A percentile compares a stretch with the other conserved stretches of the same genome.
Conservation (phyloP, 768 basidiomycete genomes). For the Crassisporium funariophilum region DNA sequence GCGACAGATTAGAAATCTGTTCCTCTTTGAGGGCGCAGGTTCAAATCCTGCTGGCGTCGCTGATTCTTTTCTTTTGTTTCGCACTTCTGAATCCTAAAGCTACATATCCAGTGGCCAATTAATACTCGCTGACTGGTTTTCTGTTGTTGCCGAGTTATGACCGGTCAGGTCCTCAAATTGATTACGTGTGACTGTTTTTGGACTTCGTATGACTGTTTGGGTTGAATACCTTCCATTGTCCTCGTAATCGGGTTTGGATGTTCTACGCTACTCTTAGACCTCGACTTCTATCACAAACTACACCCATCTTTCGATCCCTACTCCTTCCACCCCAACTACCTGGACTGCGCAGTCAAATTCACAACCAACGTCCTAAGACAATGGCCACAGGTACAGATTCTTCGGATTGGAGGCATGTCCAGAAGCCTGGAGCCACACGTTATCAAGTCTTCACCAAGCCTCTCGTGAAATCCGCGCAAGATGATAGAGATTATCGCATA, state of each 20-base stretch:
- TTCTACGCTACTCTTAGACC: constrained; percentile 17
- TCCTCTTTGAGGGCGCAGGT: constrained; percentile 72
- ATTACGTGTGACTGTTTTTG: constrained; percentile 1
- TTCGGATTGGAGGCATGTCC: constrained; percentile 22
- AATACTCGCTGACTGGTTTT: no score
- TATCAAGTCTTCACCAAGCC: constrained; percentile 27
- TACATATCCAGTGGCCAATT: no score
- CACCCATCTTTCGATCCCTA: neutral
- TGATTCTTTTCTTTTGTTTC: neutral
- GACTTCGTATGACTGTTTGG: constrained; percentile 6
- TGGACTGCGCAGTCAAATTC: neutral
- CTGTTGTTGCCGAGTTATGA: no score
- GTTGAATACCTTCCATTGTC: constrained; percentile 10
- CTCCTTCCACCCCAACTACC: constrained; percentile 3
- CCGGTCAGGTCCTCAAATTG: neutral
- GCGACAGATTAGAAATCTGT: constrained; percentile 77
- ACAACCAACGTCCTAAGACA: neutral
- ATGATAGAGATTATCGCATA: constrained; percentile 79
- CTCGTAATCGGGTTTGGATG: no score
- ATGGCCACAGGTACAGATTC: constrained; percentile 19
- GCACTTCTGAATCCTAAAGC: no score
- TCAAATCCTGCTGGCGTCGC: constrained; percentile 69
- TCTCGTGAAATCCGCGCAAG: constrained; percentile 73
- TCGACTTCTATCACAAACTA: constrained; percentile 9
- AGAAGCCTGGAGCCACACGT: constrained; percentile 16